phyloP scores from a whole-genome alignment of 192 early-diverging fungal species.

The Gonapodya sp. region DNA sequence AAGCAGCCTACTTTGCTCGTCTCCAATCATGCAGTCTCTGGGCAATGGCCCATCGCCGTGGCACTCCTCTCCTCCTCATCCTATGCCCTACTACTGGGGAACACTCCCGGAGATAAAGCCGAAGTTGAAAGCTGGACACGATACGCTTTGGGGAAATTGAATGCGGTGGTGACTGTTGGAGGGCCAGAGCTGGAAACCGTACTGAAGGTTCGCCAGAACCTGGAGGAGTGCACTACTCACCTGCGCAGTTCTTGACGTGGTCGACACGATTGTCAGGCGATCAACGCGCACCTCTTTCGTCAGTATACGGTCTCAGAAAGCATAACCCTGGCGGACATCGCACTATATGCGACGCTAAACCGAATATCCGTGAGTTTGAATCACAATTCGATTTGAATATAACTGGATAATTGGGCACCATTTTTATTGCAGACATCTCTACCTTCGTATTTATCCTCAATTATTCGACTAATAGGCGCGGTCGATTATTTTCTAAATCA shows the following conservation, averaged over 20 bases:
- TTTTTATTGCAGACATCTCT: not conserved
- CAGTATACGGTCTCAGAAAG: not conserved
- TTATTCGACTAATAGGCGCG: not conserved
- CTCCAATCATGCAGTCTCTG: not conserved
- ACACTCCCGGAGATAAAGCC: not conserved
- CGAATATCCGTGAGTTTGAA: not conserved
- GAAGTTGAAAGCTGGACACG: not conserved
- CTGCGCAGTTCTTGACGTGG: too few species aligned
- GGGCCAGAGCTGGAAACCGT: not conserved
- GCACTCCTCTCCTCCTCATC: not conserved
- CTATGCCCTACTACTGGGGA: not conserved
- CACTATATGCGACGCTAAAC: too few species aligned
- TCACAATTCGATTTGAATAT: not conserved
- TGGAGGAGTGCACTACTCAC: too few species aligned
- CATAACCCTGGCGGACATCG: not conserved
- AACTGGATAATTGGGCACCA: not conserved
- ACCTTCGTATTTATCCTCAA: not conserved
- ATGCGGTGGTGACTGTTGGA: not conserved
- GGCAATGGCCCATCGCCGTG: not conserved
- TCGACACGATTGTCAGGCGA: not conserved
- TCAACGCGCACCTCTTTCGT: not conserved
- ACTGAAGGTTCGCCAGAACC: too few species aligned
- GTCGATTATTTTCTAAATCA: not conserved
- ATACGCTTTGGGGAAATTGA: not conserved
- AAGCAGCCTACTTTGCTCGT: not conserved